Evolutionary conservation across 2,329 filamentous ascomycete species (phyloP).

Genomic region (Alternaria triticimaculans): DNA sequence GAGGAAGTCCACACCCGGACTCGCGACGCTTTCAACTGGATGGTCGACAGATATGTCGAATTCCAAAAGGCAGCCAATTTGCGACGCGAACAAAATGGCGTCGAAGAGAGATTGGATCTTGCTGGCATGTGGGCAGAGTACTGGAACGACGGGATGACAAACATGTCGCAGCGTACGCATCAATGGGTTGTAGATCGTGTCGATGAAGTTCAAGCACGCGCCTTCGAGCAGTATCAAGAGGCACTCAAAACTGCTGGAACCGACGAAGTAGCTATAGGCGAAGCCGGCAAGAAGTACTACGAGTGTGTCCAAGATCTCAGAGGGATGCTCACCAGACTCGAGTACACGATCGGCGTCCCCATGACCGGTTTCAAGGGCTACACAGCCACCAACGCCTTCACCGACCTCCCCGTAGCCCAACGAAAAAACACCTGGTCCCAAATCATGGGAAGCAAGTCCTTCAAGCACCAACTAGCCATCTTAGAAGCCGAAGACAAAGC

Average conservation of each 20-base stretch:
- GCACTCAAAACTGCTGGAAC: background rate
- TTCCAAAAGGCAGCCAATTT: constrained; percentile 21
- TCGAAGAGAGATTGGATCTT: constrained; percentile 17
- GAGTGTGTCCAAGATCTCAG: constrained; percentile 19
- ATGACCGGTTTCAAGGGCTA: constrained; percentile 28
- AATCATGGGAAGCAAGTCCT: constrained; percentile 11
- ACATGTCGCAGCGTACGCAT: constrained; percentile 21
- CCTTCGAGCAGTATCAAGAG: background rate
- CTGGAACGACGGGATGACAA: constrained; percentile 10
- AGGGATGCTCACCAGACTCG: constrained; percentile 11
- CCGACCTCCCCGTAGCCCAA: constrained; percentile 5
- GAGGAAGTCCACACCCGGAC: background rate
- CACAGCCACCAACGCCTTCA: background rate
- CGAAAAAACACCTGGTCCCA: constrained; percentile 7
- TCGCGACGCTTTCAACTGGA: constrained; percentile 12
- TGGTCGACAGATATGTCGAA: constrained; percentile 17
- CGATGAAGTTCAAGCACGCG: constrained; percentile 15
- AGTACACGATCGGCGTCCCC: constrained; percentile 16
- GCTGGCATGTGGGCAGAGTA: constrained; percentile 29
- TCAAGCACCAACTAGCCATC: constrained; percentile 8
- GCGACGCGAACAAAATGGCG: constrained; percentile 16
- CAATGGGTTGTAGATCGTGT: constrained; percentile 26
- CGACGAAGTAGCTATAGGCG: background rate
- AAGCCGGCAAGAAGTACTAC: constrained; percentile 24
- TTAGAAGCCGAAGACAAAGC: constrained; percentile 6